A percentile compares a stretch with the other conserved stretches of the same genome.
phyloP scores from a whole-genome alignment of 2,329 filamentous ascomycete genomes.

The Apiospora marii region DNA sequence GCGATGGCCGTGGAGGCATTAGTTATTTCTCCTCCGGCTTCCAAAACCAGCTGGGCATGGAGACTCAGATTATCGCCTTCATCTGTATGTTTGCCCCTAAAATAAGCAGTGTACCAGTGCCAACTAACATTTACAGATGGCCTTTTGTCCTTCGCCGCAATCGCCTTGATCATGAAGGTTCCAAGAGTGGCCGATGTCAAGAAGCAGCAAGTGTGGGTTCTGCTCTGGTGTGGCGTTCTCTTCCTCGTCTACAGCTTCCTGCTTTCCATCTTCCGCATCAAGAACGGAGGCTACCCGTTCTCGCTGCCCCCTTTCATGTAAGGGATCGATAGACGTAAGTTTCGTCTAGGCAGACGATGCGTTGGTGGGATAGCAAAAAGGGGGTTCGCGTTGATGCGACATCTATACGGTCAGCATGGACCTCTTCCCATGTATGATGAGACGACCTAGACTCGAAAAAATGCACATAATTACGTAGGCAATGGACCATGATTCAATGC shows the following conservation, averaged over 20 bases:
- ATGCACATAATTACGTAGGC: slow-evolving; percentile 1
- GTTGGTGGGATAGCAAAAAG: slow-evolving; percentile 9
- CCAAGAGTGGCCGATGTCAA: slow-evolving; percentile 83
- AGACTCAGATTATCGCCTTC: slow-evolving; percentile 93
- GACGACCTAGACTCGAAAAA: slow-evolving; percentile 7
- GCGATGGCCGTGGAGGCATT: slow-evolving; percentile 84
- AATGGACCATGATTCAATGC: background rate
- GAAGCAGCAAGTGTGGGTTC: slow-evolving; percentile 80
- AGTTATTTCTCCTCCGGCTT: slow-evolving; percentile 92
- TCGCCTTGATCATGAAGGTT: slow-evolving; percentile 89
- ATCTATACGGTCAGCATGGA: slow-evolving; percentile 2
- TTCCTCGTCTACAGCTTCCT: slow-evolving; percentile 92
- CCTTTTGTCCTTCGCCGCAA: slow-evolving; percentile 86
- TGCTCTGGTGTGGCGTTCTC: slow-evolving; percentile 80
- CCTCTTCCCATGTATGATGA: slow-evolving; percentile 1
- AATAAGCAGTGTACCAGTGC: background rate
- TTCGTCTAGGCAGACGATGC: background rate
- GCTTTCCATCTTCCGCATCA: slow-evolving; percentile 89
- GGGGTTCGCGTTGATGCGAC: background rate
- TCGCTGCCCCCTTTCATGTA: slow-evolving; percentile 87
- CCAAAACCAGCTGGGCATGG: slow-evolving; percentile 90
- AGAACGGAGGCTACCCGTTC: slow-evolving; percentile 96
- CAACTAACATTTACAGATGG: slow-evolving; percentile 54
- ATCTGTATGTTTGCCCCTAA: slow-evolving; percentile 73
- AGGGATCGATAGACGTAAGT: slow-evolving; percentile 26